phyloP scores from a whole-genome alignment of 768 basidiomycete species.

The Mycena amicta region DNA sequence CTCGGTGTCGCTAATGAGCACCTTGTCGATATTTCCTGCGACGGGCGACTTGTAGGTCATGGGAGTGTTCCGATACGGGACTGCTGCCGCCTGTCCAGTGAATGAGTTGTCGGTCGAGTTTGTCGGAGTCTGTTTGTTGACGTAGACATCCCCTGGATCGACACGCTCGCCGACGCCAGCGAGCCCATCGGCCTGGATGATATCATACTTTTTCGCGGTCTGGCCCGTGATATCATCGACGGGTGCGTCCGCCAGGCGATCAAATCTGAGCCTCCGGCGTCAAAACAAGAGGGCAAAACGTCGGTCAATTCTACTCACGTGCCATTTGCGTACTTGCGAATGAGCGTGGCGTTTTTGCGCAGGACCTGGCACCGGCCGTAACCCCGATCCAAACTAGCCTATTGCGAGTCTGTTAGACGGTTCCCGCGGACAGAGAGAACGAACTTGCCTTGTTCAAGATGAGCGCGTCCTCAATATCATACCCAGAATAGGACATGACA shows the following conservation, averaged over 20 bases:
- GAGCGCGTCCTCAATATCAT: slow-evolving; percentile 98
- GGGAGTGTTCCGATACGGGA: slow-evolving; percentile 89
- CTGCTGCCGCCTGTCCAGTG: slow-evolving; percentile 79
- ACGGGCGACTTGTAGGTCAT: slow-evolving; percentile 94
- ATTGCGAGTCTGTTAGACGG: slow-evolving; percentile 12
- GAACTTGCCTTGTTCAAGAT: slow-evolving; percentile 84
- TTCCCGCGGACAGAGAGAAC: not conserved
- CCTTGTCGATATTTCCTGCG: slow-evolving; percentile 94
- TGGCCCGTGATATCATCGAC: slow-evolving; percentile 75
- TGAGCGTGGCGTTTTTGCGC: slow-evolving; percentile 91
- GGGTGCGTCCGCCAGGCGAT: slow-evolving; percentile 93
- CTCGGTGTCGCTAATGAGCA: slow-evolving; percentile 95
- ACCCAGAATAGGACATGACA: slow-evolving; percentile 99
- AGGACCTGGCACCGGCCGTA: slow-evolving; percentile 98
- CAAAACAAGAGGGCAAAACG: slow-evolving; percentile 9
- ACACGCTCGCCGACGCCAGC: slow-evolving; percentile 95
- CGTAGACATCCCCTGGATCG: slow-evolving; percentile 89
- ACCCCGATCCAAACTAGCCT: slow-evolving; percentile 96
- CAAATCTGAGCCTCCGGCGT: slow-evolving; percentile 57
- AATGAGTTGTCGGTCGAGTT: slow-evolving; percentile 93
- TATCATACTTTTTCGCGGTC: slow-evolving; percentile 82
- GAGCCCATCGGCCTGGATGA: slow-evolving; percentile 90
- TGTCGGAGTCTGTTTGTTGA: slow-evolving; percentile 95
- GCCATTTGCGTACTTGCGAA: slow-evolving; percentile 96
- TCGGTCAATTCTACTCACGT: slow-evolving; percentile 61